A percentile compares a stretch with the other conserved stretches of the same genome.
These are phyloP conservation scores for Diaporthe capsici DNA, from an alignment of 2,329 filamentous ascomycete genomes.

Conservation along the genomic window DNA sequence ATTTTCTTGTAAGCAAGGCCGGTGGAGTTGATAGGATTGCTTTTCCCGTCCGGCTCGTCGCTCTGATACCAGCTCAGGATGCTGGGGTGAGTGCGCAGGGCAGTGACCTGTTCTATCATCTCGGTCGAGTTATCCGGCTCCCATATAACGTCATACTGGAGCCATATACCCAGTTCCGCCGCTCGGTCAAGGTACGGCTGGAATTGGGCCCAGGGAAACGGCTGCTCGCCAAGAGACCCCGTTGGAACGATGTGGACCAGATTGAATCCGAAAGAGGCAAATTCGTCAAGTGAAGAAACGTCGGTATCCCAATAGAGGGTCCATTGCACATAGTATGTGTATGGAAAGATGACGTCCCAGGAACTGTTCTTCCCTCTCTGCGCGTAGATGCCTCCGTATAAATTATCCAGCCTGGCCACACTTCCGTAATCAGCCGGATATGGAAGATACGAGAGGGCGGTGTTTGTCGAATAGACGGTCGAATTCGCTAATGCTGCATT, in stretches of 20 bases:
- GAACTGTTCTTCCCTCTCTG: slow-evolving; percentile 41
- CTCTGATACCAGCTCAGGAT: slow-evolving; percentile 64
- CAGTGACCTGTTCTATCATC: slow-evolving; percentile 51
- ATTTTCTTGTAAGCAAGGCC: slow-evolving; percentile 58
- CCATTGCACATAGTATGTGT: slow-evolving; percentile 45
- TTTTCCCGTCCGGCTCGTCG: slow-evolving; percentile 64
- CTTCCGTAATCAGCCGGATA: slow-evolving; percentile 43
- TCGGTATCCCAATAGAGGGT: slow-evolving; percentile 44
- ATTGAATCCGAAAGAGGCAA: slow-evolving; percentile 43
- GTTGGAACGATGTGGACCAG: slow-evolving; percentile 46
- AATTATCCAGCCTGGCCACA: slow-evolving; percentile 43
- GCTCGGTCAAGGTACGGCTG: slow-evolving; percentile 44
- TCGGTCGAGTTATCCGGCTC: slow-evolving; percentile 39
- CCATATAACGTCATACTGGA: slow-evolving; percentile 45
- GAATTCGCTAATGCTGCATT: slow-evolving; percentile 35
- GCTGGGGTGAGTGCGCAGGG: slow-evolving; percentile 50
- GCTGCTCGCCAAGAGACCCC: slow-evolving; percentile 40
- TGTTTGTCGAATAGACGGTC: slow-evolving; percentile 39
- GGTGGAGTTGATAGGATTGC: slow-evolving; percentile 61
- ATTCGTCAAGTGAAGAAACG: slow-evolving; percentile 43
- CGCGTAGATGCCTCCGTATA: slow-evolving; percentile 43
- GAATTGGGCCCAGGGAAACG: slow-evolving; percentile 44
- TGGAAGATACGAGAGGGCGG: slow-evolving; percentile 41
- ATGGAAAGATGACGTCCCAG: slow-evolving; percentile 44
- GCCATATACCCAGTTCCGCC: slow-evolving; percentile 43